Base-by-base conservation (phyloP, 164 flowering plant genomes). In the Houttuynia cordata region DNA sequence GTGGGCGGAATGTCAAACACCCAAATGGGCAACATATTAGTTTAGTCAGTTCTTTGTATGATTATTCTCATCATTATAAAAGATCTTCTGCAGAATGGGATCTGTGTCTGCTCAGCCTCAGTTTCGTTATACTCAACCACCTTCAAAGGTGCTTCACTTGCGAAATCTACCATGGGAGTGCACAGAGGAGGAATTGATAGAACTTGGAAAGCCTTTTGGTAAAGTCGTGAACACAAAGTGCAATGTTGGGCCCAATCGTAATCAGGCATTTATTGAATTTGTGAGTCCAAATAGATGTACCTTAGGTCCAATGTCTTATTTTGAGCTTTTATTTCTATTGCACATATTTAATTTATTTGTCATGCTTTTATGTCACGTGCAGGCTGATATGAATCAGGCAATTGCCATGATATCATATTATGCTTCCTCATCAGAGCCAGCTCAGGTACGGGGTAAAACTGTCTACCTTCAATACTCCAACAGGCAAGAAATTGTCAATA, bases 81-180 rank as follows among this genome's bases (percentile, higher is more conserved):
- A 2, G 12, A 45, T 30, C 24, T 18, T 51, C 24, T 51, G 40
- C 34, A 17, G 68, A 68, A 92, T 92, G 95, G 66, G 89, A 42
- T 92, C 98, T 54, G 91, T 81, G n/a, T 87, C 96, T 0, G 78
- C 79, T 71, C 98, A 92, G 72, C 95, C 84, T 17, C 98, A 89
- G 74, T 92, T 92, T 62, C 93, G 98, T 22, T 86, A 87, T 75
- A 81, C 93, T 1, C 98, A 92, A 63, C 79, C 93, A 7, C 98
- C 98, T 18, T 92, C 96, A 10, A 89, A 92, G 81, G 98, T 92
- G 23, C 88, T 92, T n/a, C 98, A 92, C 69, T 69, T 92, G 74
- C 79, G 98, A 71, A 92, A 92, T 75, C 72, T 87, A 66, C 98
- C 96, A 8, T 92, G 97, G 98, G 98, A 92, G 60, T 89, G 98